Evolutionary conservation across 306 rosid species (phyloP), one percentile per base, ranked within the genome.

Genomic region (Dryas octopetala): DNA sequence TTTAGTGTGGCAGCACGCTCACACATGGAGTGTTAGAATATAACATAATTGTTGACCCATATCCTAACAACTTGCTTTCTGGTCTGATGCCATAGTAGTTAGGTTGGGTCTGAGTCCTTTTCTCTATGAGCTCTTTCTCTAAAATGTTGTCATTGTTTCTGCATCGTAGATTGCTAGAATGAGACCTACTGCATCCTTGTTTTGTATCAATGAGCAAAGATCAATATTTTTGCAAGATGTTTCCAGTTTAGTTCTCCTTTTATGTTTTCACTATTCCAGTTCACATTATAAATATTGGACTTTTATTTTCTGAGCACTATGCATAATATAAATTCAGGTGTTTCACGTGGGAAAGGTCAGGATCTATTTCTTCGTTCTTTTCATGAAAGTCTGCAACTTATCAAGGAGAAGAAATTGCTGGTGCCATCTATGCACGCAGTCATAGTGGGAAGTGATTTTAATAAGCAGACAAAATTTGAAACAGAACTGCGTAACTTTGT

Each of bases 331-430:
- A 73, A 48, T 80, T 81, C 85, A 91, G 98, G 98, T 85, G 97
- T 91, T 74, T 95, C 98, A 26, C 91, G 96, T 17, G 98, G 96
- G 64, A 95, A 95, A 84, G 97, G 97, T 58, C 97, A 92, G 86
- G 97, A 95, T 85, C 89, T 92, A 54, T 95, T 95, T 92, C 97
- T 92, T 26, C 89, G 82, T n/a, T 80, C 99, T 60, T 91, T 95
- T 73, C 64, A 86, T 81, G 87, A 87, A 64, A 87, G 96, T 80
- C 74, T 91, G 89, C 89, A 80, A 76, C 43, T 87, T 64, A 80
- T 95, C 32, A 85, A 80, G 79, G 87, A 84, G 79, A 91, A 89
- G 85, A 95, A 91, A 79, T 84, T 95, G 70, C 88, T 85, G 85
- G 85, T 95, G 74, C 97, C 97, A 69, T 64, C 88, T 62, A 79